phyloP scores from a whole-genome alignment of 441 rosid genomes.

The Kokia cookei region DNA sequence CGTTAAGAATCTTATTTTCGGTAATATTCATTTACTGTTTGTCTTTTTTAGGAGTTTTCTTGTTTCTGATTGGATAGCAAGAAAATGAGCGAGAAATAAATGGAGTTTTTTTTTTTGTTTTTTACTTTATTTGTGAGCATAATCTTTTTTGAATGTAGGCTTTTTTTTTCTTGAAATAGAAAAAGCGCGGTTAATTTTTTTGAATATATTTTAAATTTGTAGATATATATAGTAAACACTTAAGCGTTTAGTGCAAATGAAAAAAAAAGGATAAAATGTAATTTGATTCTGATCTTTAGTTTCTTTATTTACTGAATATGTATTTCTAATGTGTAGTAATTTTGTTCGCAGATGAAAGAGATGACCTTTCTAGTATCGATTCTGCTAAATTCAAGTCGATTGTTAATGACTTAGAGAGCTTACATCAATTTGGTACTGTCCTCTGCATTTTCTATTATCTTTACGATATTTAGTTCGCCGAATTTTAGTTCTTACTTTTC shows the following conservation, averaged over 20 bases:
- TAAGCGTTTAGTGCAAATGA: background rate
- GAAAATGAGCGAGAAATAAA: background rate
- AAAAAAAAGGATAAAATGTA: background rate
- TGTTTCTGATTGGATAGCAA: background rate
- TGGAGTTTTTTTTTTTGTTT: background rate
- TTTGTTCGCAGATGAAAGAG: constrained; percentile 28
- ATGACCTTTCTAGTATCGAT: constrained; percentile 23
- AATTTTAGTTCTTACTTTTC: background rate
- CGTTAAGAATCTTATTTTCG: constrained; percentile 26
- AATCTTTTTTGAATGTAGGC: background rate
- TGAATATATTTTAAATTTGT: background rate
- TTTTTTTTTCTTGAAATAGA: background rate
- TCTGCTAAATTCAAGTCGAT: constrained; percentile 28
- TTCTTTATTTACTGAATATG: background rate
- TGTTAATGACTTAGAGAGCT: constrained; percentile 27
- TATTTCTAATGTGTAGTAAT: background rate
- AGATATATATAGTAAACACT: background rate
- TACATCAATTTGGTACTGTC: constrained; percentile 34
- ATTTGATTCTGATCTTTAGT: background rate
- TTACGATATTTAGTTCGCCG: no score
- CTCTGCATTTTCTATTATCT: no score
- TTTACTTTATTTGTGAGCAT: background rate
- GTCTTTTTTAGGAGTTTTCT: background rate
- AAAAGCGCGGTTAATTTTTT: background rate
- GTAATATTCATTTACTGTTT: constrained; percentile 1